These are phyloP conservation scores for Syzygium malaccense DNA, from an alignment of 441 rosid genomes.

Conservation along the genomic window DNA sequence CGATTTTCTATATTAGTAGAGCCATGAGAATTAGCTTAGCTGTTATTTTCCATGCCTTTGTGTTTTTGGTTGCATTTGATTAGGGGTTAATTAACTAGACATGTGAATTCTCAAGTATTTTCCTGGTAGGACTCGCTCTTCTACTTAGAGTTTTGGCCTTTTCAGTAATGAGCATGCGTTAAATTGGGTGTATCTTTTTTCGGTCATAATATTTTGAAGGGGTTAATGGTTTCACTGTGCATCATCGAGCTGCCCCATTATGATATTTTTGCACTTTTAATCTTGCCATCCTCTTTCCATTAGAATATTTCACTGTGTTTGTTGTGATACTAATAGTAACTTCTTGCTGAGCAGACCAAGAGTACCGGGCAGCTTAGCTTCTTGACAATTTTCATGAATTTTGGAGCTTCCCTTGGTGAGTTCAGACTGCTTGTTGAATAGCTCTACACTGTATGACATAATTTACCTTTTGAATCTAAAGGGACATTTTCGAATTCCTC, in stretches of 20 bases:
- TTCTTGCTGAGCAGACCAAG: slow-evolving; percentile 51
- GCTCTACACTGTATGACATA: background rate
- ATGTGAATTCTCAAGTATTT: background rate
- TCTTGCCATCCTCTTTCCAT: background rate
- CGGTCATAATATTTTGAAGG: background rate
- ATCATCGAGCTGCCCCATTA: background rate
- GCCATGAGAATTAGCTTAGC: background rate
- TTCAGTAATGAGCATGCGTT: background rate
- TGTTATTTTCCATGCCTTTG: background rate
- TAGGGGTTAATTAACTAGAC: background rate
- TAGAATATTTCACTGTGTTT: background rate
- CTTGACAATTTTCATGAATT: slow-evolving; percentile 78
- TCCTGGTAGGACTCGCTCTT: background rate
- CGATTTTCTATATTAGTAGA: background rate
- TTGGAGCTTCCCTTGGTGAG: slow-evolving; percentile 74
- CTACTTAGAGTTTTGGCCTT: background rate
- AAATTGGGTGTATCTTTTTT: background rate
- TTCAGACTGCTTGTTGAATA: background rate
- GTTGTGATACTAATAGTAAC: background rate
- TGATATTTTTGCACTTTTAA: background rate
- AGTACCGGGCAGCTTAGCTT: slow-evolving; percentile 93
- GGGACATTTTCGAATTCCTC: background rate
- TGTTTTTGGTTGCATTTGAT: background rate
- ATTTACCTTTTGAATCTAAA: background rate
- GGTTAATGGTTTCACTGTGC: background rate